A percentile compares a stretch with the other conserved stretches of the same genome.
phyloP scores from a whole-genome alignment of 805 yeast genomes.

The Monosporozyma siamensis region DNA sequence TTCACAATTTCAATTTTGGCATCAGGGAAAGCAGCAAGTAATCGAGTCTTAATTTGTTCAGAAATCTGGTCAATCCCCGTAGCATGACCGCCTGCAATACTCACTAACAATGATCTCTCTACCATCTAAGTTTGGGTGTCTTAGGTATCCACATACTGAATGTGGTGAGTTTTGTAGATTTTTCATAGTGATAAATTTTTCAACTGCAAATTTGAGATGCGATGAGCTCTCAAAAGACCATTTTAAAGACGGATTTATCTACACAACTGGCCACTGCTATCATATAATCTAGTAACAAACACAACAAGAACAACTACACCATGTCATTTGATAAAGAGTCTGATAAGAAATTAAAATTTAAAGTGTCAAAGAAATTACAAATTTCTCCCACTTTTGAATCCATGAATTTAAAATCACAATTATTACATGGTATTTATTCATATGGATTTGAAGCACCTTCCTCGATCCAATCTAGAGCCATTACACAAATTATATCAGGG shows the following conservation, averaged over 20 bases:
- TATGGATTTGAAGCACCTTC: constrained; percentile 95
- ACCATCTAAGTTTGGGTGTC: no score
- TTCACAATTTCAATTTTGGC: constrained; percentile 33
- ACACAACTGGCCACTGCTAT: no score
- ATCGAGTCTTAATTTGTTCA: constrained; percentile 30
- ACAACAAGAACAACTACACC: no score
- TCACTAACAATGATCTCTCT: constrained; percentile 9
- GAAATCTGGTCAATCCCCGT: constrained; percentile 28
- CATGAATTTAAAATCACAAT: constrained; percentile 57
- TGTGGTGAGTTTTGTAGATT: no score
- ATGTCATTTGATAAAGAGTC: constrained; percentile 55
- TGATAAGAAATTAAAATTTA: constrained; percentile 53
- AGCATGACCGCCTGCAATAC: constrained; percentile 29
- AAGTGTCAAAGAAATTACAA: constrained; percentile 45
- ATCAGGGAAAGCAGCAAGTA: constrained; percentile 17
- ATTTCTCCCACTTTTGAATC: constrained; percentile 60
- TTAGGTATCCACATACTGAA: no score
- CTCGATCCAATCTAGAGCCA: constrained; percentile 94
- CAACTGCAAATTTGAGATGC: constrained; percentile 3
- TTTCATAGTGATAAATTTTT: no score
- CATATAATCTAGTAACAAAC: no score
- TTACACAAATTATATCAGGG: constrained; percentile 85
- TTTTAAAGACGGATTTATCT: no score
- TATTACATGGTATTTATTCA: constrained; percentile 58
- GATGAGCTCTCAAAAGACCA: no score